Evolutionary conservation across 2,329 filamentous ascomycete genomes (phyloP).

Genomic region (Trichoderma hamatum): DNA sequence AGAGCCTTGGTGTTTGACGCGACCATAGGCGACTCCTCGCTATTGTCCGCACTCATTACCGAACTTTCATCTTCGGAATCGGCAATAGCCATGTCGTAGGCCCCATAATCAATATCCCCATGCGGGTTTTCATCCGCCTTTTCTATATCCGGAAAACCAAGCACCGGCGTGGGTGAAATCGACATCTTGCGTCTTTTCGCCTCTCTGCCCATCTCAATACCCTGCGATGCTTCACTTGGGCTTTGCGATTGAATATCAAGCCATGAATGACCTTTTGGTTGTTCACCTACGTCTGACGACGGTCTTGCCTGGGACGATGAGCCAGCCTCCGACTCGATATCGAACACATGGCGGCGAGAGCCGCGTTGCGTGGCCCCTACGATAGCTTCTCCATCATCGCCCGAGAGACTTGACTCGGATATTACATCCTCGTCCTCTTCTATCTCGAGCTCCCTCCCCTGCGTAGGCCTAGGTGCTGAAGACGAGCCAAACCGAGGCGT

Average conservation of each 20-base stretch:
- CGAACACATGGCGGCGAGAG: constrained; percentile 35
- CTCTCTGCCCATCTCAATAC: constrained; percentile 26
- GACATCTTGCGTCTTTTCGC: constrained; percentile 38
- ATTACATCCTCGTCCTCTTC: constrained; percentile 35
- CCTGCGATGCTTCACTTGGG: not conserved
- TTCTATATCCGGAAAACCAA: constrained; percentile 13
- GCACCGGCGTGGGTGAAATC: constrained; percentile 34
- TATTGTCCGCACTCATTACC: not conserved
- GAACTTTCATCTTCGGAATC: constrained; percentile 1
- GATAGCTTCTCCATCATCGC: constrained; percentile 12
- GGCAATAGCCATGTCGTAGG: not conserved
- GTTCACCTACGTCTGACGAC: not conserved
- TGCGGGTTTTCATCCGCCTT: not conserved
- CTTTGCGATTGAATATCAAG: constrained; percentile 18
- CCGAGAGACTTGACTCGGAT: constrained; percentile 25
- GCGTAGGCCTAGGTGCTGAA: constrained; percentile 38
- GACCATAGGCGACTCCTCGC: not conserved
- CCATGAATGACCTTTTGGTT: not conserved
- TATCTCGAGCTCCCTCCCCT: constrained; percentile 35
- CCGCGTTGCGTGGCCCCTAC: constrained; percentile 24
- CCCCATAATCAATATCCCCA: not conserved
- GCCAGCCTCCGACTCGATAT: constrained; percentile 36
- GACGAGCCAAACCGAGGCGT: constrained; percentile 46
- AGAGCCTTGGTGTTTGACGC: constrained; percentile 19
- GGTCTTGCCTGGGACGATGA: constrained; percentile 28